A percentile compares a stretch with the other conserved stretches of the same genome.
These are phyloP conservation scores for Colletotrichum graminicola DNA, from an alignment of 2,329 filamentous ascomycete species.

Conservation along the genomic window DNA sequence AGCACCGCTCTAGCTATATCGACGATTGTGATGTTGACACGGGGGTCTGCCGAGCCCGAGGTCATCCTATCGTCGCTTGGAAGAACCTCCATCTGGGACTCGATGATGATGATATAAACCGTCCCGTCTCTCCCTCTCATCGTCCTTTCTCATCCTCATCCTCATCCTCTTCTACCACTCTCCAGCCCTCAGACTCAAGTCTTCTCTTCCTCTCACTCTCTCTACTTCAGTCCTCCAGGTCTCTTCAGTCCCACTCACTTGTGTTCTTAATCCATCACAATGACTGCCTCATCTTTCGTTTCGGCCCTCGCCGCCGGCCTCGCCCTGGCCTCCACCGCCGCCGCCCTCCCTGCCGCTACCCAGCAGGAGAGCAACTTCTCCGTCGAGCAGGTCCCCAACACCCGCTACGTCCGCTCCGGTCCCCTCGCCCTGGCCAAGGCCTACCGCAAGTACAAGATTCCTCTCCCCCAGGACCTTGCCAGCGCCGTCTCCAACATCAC, in stretches of 20 bases:
- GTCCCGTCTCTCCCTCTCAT: constrained; percentile 12
- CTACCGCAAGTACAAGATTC: constrained; percentile 53
- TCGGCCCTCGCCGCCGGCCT: constrained; percentile 37
- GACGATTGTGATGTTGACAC: constrained; percentile 19
- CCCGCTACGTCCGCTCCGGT: constrained; percentile 50
- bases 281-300: constrained; percentile 30
- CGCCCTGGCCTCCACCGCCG: constrained; percentile 45
- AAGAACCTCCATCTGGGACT: background rate
- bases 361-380: constrained; percentile 45
- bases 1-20: background rate
- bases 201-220: constrained; percentile 15
- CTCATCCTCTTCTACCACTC: constrained; percentile 1
- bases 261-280: constrained; percentile 17
- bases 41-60: background rate
- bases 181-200: constrained; percentile 18
- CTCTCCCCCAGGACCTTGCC: constrained; percentile 49
- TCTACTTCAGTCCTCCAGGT: constrained; percentile 2
- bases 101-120: constrained; percentile 36
- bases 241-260: background rate
- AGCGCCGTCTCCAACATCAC: constrained; percentile 45
- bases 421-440: constrained; percentile 52
- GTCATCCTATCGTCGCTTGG: background rate
- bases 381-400: constrained; percentile 54
- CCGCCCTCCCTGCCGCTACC: constrained; percentile 41
- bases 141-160: constrained; percentile 14